These are phyloP conservation scores for Dichomitus squalens DNA, from an alignment of 1,284 basidiomycete species.

Conservation along the genomic window DNA sequence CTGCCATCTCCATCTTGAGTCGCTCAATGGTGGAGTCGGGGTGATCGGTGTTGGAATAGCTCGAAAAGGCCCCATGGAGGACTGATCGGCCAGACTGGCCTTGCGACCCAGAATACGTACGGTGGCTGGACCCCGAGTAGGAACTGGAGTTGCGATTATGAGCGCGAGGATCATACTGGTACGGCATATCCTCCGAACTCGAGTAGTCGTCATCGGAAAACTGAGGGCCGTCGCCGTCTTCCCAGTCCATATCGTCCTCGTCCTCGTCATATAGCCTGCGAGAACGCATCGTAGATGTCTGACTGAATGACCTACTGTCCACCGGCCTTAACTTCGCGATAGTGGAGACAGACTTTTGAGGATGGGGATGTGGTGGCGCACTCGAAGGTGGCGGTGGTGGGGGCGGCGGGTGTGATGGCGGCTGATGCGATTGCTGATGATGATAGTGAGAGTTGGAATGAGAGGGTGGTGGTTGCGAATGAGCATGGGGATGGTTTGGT, in stretches of 20 bases:
- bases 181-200: slow-evolving; percentile 62
- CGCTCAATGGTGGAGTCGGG: slow-evolving; percentile 48
- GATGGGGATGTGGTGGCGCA: slow-evolving; percentile 6
- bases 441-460: slow-evolving; percentile 3
- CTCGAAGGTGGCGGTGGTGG: not conserved
- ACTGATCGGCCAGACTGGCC: slow-evolving; percentile 20
- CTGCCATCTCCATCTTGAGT: slow-evolving; percentile 63
- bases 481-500: slow-evolving; percentile 9
- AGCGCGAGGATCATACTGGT: slow-evolving; percentile 46
- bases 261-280: slow-evolving; percentile 30
- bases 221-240: slow-evolving; percentile 21
- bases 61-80: slow-evolving; percentile 31
- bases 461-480: slow-evolving; percentile 1
- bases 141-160: slow-evolving; percentile 33
- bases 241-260: slow-evolving; percentile 34
- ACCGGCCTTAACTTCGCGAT: slow-evolving; percentile 34
- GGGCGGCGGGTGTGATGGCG: not conserved
- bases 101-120: slow-evolving; percentile 16
- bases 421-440: slow-evolving; percentile 4
- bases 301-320: slow-evolving; percentile 34
- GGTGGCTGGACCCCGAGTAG: slow-evolving; percentile 23
- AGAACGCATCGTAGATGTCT: slow-evolving; percentile 28
- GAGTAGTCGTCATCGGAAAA: slow-evolving; percentile 46
- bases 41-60: slow-evolving; percentile 21
- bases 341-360: slow-evolving; percentile 20